phyloP scores from a whole-genome alignment of 148 eudicot genomes.

The Rheum nobile region DNA sequence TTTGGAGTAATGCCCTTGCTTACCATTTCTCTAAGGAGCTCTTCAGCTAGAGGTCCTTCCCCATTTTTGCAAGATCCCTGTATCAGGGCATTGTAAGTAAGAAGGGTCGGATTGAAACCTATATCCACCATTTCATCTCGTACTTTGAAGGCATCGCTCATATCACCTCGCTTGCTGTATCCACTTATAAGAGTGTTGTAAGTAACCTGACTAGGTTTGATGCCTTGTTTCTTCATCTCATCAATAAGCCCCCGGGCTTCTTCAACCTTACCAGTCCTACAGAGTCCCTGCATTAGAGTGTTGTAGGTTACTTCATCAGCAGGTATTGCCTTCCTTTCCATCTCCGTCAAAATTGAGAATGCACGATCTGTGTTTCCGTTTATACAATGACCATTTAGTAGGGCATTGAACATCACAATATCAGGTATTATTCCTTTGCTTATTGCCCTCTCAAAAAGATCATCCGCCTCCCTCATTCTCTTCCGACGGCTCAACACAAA shows the following conservation, averaged over 20 bases:
- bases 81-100: constrained; percentile 72
- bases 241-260: constrained; percentile 53
- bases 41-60: constrained; percentile 46
- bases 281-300: constrained; percentile 60
- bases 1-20: constrained; percentile 52
- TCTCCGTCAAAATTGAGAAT: constrained; percentile 36
- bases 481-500: constrained; percentile 46
- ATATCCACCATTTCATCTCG: constrained; percentile 55
- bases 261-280: constrained; percentile 52
- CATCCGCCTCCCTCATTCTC: constrained; percentile 57
- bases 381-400: constrained; percentile 63
- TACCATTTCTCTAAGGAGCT: constrained; percentile 57
- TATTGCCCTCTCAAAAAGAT: constrained; percentile 35
- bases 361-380: constrained; percentile 39
- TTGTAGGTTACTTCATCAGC: constrained; percentile 80
- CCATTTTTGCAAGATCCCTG: constrained; percentile 58
- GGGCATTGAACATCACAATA: constrained; percentile 58
- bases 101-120: constrained; percentile 60
- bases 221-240: constrained; percentile 60
- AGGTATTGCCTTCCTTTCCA: constrained; percentile 34
- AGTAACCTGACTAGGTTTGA: constrained; percentile 55
- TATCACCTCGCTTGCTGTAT: constrained; percentile 61
- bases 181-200: constrained; percentile 70
- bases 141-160: constrained; percentile 52
- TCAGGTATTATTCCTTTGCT: constrained; percentile 42